Evolutionary conservation across 495 filamentous ascomycete genomes (phyloP).

Genomic region (Xylaria grammica): DNA sequence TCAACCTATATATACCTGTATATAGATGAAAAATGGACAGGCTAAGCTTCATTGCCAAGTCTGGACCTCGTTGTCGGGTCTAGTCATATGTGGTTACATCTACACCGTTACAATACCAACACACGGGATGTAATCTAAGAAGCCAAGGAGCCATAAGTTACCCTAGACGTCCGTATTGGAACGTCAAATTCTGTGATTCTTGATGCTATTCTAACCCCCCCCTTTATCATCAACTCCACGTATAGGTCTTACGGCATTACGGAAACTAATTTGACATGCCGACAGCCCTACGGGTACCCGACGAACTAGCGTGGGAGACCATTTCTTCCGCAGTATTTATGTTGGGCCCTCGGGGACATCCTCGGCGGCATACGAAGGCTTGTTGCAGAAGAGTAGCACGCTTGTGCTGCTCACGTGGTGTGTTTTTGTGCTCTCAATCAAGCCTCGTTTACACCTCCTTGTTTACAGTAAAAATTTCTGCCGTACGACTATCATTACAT

Average conservation of each 20-base stretch:
- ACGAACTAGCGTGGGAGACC: neutral
- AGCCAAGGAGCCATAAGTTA: neutral
- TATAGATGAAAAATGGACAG: conserved; percentile 10
- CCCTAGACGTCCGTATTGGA: neutral
- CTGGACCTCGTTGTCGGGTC: conserved; percentile 14
- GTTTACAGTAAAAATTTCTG: neutral
- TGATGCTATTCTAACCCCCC: neutral
- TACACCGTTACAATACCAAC: conserved; percentile 5
- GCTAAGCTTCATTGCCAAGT: conserved; percentile 22
- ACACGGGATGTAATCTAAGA: neutral
- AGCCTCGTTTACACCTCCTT: conserved; percentile 5
- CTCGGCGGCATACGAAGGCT: conserved; percentile 9
- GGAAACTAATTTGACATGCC: neutral
- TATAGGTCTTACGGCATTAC: neutral
- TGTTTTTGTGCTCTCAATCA: neutral
- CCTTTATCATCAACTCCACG: conserved; percentile 12
- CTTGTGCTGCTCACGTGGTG: conserved; percentile 5
- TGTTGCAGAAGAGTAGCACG: conserved; percentile 10
- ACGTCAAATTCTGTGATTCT: neutral
- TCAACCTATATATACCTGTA: neutral
- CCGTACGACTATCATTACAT: conserved; percentile 14
- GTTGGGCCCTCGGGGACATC: conserved; percentile 2
- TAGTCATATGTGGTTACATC: conserved; percentile 10
- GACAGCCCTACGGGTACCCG: conserved; percentile 5
- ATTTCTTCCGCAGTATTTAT: conserved; percentile 3